A percentile compares a stretch with the other conserved stretches of the same genome.
phyloP scores from a whole-genome alignment of 768 basidiomycete genomes.

The Infundibulicybe gibba region DNA sequence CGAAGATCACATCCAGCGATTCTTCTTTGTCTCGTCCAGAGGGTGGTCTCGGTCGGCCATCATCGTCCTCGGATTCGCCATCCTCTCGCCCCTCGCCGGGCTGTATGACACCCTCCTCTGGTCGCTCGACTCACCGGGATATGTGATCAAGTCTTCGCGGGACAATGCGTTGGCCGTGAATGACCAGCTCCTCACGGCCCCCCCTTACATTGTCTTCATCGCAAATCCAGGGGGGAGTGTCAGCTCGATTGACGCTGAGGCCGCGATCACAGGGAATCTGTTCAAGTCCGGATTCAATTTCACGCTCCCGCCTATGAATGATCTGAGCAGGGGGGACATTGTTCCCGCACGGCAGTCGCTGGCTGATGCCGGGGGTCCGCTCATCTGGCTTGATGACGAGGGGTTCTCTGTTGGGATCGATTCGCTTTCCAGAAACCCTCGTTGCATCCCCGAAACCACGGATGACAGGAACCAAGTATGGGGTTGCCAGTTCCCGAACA shows the following conservation, averaged over 20 bases:
- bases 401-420: constrained; percentile 13
- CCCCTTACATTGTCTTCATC: constrained; percentile 10
- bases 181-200: constrained; percentile 7
- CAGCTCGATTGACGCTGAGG: constrained; percentile 9
- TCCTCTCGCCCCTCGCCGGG: constrained; percentile 4
- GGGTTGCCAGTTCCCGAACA: too few species aligned
- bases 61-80: constrained; percentile 9
- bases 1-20: constrained; percentile 8
- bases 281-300: constrained; percentile 13
- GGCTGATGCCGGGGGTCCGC: constrained; percentile 1
- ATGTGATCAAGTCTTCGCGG: constrained; percentile 5
- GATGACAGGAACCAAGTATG: too few species aligned
- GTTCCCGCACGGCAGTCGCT: constrained; percentile 3
- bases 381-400: constrained; percentile 15
- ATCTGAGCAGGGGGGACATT: not conserved
- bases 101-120: constrained; percentile 18
- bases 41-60: constrained; percentile 7
- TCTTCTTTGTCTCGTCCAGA: constrained; percentile 8
- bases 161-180: constrained; percentile 3
- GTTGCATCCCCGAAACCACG: not conserved
- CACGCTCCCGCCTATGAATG: constrained; percentile 10
- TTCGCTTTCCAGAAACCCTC: constrained; percentile 2
- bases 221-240: constrained; percentile 6
- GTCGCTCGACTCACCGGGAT: constrained; percentile 16
- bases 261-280: constrained; percentile 9